phyloP scores from a whole-genome alignment of 768 basidiomycete species.

The Boletellus ananiceps region DNA sequence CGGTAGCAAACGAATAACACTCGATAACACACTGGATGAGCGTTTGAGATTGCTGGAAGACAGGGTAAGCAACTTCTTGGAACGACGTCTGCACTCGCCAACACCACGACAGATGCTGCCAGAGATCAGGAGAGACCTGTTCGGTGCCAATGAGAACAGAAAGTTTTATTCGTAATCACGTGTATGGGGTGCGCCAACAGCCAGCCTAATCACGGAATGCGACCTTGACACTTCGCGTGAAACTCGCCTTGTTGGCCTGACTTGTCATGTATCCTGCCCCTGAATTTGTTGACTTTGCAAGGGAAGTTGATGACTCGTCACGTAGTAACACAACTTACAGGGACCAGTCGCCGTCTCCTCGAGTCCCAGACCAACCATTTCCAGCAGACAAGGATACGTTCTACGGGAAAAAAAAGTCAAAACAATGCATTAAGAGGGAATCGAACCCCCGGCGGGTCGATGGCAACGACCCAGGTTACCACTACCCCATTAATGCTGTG shows the following conservation, averaged over 20 bases:
- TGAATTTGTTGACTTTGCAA: no score
- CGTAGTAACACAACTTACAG: no score
- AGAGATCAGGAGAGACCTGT: constrained; percentile 85
- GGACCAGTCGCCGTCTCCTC: no score
- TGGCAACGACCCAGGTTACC: constrained; percentile 66
- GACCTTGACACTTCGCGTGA: not conserved
- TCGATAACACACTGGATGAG: constrained; percentile 95
- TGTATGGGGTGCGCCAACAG: not conserved
- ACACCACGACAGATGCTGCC: constrained; percentile 80
- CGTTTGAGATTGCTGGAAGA: constrained; percentile 86
- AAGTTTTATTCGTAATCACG: constrained; percentile 71
- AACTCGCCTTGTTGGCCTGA: no score
- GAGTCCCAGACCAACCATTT: no score
- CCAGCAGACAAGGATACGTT: no score
- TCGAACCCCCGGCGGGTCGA: constrained; percentile 87
- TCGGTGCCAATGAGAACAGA: constrained; percentile 86
- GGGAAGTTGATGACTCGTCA: no score
- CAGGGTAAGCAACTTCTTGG: constrained; percentile 50
- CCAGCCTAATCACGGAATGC: not conserved
- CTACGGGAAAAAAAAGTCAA: no score
- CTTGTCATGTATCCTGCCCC: no score
- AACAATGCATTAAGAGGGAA: constrained; percentile 72
- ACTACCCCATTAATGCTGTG: constrained; percentile 56
- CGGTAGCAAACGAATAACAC: constrained; percentile 71
- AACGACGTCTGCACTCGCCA: not conserved